Evolutionary conservation across 768 basidiomycete species (phyloP).

Genomic region (Russula compacta): DNA sequence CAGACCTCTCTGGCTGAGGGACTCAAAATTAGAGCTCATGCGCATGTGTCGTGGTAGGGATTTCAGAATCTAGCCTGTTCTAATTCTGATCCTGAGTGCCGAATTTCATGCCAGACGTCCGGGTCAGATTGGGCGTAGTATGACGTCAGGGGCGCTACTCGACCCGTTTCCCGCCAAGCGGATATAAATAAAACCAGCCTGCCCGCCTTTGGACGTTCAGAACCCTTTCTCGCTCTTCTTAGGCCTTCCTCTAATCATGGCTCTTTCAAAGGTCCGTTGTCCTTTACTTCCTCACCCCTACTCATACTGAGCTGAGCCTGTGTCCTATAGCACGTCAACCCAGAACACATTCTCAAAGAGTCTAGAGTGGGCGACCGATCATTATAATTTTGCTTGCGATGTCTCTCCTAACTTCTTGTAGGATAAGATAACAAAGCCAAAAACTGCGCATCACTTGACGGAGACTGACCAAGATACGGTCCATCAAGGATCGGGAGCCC

Average conservation of each 20-base stretch:
- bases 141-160: slow-evolving; percentile 11
- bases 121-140: not conserved
- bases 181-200: not conserved
- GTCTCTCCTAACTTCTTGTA: slow-evolving; percentile 19
- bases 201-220: no score
- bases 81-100: not conserved
- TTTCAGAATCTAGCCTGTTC: not conserved
- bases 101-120: not conserved
- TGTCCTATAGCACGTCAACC: slow-evolving; percentile 13
- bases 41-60: not conserved
- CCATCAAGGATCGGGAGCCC: slow-evolving; percentile 27
- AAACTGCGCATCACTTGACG: slow-evolving; percentile 30
- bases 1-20: no score
- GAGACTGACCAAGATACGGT: slow-evolving; percentile 27
- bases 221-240: no score
- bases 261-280: slow-evolving; percentile 16
- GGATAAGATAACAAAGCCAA: slow-evolving; percentile 33
- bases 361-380: not conserved
- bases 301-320: not conserved
- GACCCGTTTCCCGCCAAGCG: not conserved
- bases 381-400: not conserved
- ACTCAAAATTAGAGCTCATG: not conserved
- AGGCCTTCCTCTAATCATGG: slow-evolving; percentile 10
- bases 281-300: not conserved
- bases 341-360: slow-evolving; percentile 15